Evolutionary conservation across 2,329 filamentous ascomycete species (phyloP).

Genomic region (Cryphonectria naterciae): DNA sequence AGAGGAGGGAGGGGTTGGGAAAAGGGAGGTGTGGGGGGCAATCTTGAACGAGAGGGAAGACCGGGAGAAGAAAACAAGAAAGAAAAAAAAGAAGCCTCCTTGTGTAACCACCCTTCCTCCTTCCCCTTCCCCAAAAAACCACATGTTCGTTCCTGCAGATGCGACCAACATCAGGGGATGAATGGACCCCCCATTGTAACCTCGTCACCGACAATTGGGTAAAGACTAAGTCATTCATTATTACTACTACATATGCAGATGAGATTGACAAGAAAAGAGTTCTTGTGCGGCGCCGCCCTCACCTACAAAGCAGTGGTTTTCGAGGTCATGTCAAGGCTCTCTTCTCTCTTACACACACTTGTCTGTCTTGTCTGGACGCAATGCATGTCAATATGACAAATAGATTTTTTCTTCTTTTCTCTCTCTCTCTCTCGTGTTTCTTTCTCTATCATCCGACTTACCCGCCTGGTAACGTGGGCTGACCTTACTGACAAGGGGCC

Average conservation of each 20-base stretch:
- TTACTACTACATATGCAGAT: no score
- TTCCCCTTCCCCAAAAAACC: background rate
- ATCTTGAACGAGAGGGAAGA: no score
- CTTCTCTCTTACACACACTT: no score
- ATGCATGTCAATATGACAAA: background rate
- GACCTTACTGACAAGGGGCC: background rate
- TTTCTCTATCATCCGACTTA: background rate
- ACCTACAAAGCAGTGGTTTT: background rate
- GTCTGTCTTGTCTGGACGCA: no score
- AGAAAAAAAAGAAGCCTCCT: background rate
- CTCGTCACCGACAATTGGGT: background rate
- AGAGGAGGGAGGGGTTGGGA: background rate
- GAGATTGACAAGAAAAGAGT: no score
- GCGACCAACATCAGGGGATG: background rate
- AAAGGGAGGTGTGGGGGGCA: no score
- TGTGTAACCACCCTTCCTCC: no score
- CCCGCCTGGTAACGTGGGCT: background rate
- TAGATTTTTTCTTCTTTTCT: background rate
- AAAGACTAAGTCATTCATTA: background rate
- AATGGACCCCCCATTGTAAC: background rate
- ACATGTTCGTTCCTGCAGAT: background rate
- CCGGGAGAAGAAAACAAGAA: background rate
- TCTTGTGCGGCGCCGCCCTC: no score
- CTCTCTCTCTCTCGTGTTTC: background rate
- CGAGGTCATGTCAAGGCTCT: background rate